Evolutionary conservation across 169 alveolate species (phyloP).

Genomic region (Cardiosporidium cionae): DNA sequence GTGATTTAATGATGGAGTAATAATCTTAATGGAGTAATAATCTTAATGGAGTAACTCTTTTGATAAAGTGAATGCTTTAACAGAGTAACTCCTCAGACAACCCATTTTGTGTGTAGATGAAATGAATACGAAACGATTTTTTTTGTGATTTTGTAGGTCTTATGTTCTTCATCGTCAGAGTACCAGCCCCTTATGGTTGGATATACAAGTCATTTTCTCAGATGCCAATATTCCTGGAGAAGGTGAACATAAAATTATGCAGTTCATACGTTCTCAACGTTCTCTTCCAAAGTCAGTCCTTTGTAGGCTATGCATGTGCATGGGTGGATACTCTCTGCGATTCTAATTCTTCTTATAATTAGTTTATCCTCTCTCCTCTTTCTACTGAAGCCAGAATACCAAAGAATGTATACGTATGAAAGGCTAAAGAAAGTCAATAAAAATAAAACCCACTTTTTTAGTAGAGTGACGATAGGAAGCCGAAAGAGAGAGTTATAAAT

Average conservation of each 20-base stretch:
- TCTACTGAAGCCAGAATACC: not conserved
- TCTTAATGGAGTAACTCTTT: too few relatives aligned
- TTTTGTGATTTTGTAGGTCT: too few relatives aligned
- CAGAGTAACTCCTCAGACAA: too few relatives aligned
- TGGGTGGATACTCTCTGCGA: not conserved
- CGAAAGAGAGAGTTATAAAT: not conserved
- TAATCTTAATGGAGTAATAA: too few relatives aligned
- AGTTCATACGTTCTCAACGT: constrained; percentile 77
- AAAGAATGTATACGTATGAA: not conserved
- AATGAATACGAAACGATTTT: too few relatives aligned
- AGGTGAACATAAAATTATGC: constrained; percentile 97
- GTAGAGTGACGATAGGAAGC: too few relatives aligned
- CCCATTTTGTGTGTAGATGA: too few relatives aligned
- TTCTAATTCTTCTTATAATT: not conserved
- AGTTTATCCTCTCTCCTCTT: not conserved
- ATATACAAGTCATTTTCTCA: constrained; percentile 80
- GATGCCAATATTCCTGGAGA: constrained; percentile 96
- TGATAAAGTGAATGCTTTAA: too few relatives aligned
- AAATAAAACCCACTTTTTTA: too few relatives aligned
- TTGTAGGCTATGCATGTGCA: not conserved
- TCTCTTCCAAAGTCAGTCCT: not conserved
- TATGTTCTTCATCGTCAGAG: constrained; percentile 76
- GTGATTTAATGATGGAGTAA: too few relatives aligned
- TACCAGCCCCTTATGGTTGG: constrained; percentile 71
- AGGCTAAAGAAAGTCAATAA: too few relatives aligned